phyloP scores from a whole-genome alignment of 768 basidiomycete genomes.

The Tylopilus balloui region DNA sequence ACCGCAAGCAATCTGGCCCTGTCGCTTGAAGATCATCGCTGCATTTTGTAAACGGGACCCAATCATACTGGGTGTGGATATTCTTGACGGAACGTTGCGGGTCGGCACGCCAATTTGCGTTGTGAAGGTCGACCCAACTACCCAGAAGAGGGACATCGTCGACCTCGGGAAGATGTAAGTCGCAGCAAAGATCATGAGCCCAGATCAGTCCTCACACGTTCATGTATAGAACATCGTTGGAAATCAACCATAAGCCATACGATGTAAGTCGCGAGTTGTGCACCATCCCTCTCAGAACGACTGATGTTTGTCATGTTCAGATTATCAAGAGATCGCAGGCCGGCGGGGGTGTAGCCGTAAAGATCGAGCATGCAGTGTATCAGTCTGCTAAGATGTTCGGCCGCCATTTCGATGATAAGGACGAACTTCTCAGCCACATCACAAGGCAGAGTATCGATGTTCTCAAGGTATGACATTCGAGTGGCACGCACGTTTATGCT shows the following conservation, averaged over 20 bases:
- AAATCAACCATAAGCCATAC: slow-evolving; percentile 90
- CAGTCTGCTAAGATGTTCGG: slow-evolving; percentile 95
- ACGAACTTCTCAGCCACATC: slow-evolving; percentile 88
- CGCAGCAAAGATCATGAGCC: not conserved
- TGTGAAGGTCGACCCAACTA: slow-evolving; percentile 83
- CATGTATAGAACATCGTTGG: slow-evolving; percentile 74
- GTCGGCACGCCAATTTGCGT: slow-evolving; percentile 95
- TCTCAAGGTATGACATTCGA: slow-evolving; percentile 59
- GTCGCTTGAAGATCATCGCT: slow-evolving; percentile 87
- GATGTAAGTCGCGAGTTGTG: slow-evolving; percentile 49
- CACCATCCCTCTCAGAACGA: not conserved
- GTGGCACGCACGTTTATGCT: slow-evolving; percentile 2
- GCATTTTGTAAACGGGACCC: slow-evolving; percentile 96
- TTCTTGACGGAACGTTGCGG: slow-evolving; percentile 86
- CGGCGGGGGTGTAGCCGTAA: slow-evolving; percentile 96
- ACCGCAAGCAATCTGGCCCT: slow-evolving; percentile 95
- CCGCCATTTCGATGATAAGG: slow-evolving; percentile 93
- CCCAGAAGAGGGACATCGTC: slow-evolving; percentile 87
- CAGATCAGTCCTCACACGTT: slow-evolving; percentile 2
- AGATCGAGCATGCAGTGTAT: slow-evolving; percentile 97
- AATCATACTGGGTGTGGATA: slow-evolving; percentile 95
- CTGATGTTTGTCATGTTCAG: slow-evolving; percentile 35
- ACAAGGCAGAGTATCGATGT: slow-evolving; percentile 93
- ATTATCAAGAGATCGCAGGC: slow-evolving; percentile 90
- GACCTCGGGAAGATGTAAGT: slow-evolving; percentile 91